Evolutionary conservation across 164 flowering plant species (phyloP), one percentile per base, ranked within the genome.

Genomic region (Tetracentron sinense): DNA sequence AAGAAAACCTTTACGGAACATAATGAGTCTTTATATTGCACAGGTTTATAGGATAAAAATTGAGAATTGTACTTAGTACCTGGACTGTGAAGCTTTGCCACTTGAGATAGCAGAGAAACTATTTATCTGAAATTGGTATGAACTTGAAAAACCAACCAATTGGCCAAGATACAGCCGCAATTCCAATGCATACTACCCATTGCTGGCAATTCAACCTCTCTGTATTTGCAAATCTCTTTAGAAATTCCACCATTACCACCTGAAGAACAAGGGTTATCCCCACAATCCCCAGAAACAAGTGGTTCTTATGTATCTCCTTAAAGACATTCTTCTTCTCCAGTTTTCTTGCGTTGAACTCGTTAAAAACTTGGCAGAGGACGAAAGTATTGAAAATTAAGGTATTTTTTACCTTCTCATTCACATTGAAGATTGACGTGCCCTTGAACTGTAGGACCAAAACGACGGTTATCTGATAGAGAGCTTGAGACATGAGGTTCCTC

Each of bases 401-500:
- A 8, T 33, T 8, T 8, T 33, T 33, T 33, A 33, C 38, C 48
- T 67, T 73, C 26, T 44, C 48, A 44, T 8, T 44, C 19, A 44
- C 19, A 17, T 44, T 44, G 19, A 44, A 44, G 48, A 44, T 44
- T 11, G 48, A 44, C 17, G 6, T 15, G 3, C 48, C 48, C 48
- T 44, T 44, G 17, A 44, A 44, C 19, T 8, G 17, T 44, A 44
- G 48, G 48, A 17, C 12, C 48, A 44, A 15, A 3, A 44, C 15
- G 16, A 44, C 19, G 17, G 48, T 15, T 17, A 44, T 17, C 48
- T 44, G 48, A 44, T 44, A 15, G 0, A 83, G 23, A 12, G 95
- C 74, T 58, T 88, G 90, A 15, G 81, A 73, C 28, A 84, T 22
- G 16, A 88, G 83, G 72, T 88, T 88, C 66, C 95, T 81, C 95